A percentile compares a stretch with the other conserved stretches of the same genome.
Evolutionary conservation across 2,329 filamentous ascomycete genomes (phyloP).

Genomic region (Pestalotiopsis sp.): DNA sequence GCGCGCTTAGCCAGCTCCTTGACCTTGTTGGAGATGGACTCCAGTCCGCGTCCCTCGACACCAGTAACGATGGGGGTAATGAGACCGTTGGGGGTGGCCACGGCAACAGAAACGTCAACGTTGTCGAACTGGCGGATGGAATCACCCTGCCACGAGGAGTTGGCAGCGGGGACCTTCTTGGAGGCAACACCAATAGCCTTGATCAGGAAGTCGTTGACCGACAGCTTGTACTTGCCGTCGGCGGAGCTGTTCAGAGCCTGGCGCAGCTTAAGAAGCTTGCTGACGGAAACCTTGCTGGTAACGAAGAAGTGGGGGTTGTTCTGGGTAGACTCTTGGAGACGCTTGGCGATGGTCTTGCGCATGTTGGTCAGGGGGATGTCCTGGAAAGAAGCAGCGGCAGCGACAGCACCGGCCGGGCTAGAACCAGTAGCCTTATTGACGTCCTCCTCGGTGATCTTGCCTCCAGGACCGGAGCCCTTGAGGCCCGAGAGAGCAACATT

Average conservation of each 20-base stretch:
- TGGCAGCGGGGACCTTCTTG: slow-evolving; percentile 92
- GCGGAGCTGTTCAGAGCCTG: slow-evolving; percentile 85
- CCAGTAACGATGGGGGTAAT: slow-evolving; percentile 97
- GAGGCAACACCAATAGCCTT: slow-evolving; percentile 89
- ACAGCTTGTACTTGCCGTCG: slow-evolving; percentile 96
- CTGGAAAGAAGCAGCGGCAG: slow-evolving; percentile 66
- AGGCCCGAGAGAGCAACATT: slow-evolving; percentile 74
- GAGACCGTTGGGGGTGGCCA: slow-evolving; percentile 87
- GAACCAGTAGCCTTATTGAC: slow-evolving; percentile 80
- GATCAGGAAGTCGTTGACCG: slow-evolving; percentile 99
- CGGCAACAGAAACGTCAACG: slow-evolving; percentile 93
- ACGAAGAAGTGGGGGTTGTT: slow-evolving; percentile 99
- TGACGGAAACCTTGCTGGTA: slow-evolving; percentile 84
- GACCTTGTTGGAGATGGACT: slow-evolving; percentile 83
- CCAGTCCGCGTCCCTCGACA: slow-evolving; percentile 82
- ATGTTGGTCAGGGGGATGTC: slow-evolving; percentile 86
- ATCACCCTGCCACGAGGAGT: slow-evolving; percentile 91
- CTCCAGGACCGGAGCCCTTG: slow-evolving; percentile 84
- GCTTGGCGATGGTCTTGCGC: slow-evolving; percentile 96
- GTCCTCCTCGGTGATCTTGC: slow-evolving; percentile 88
- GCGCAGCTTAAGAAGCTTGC: slow-evolving; percentile 94
- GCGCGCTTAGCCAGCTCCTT: slow-evolving; percentile 98
- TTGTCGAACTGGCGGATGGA: slow-evolving; percentile 90
- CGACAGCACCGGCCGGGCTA: slow-evolving; percentile 52
- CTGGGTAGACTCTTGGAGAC: slow-evolving; percentile 84